Evolutionary conservation across 2,329 filamentous ascomycete species (phyloP).

Genomic region (Cladosporium austrohemisphaericum): DNA sequence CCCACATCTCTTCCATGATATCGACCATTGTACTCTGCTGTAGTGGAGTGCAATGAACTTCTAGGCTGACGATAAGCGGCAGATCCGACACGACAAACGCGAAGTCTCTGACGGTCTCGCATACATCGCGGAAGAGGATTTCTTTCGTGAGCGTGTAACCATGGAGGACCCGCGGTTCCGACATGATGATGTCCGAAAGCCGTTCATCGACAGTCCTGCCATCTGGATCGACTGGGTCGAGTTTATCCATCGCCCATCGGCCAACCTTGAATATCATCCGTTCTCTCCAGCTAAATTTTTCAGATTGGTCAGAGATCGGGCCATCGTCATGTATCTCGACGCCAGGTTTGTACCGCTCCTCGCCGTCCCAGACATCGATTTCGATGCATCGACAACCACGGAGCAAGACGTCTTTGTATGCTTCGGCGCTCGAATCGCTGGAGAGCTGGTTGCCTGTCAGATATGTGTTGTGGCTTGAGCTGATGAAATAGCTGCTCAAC

Average conservation of each 20-base stretch:
- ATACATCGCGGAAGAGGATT: constrained; percentile 82
- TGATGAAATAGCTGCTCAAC: constrained; percentile 70
- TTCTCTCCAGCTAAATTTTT: constrained; percentile 26
- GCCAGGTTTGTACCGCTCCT: constrained; percentile 39
- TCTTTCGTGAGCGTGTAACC: constrained; percentile 76
- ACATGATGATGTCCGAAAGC: constrained; percentile 24
- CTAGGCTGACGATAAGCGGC: constrained; percentile 85
- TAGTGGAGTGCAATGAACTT: constrained; percentile 76
- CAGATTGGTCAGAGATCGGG: constrained; percentile 17
- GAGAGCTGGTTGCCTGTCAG: constrained; percentile 80
- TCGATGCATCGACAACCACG: constrained; percentile 85
- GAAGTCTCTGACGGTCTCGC: constrained; percentile 70
- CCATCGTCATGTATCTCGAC: constrained; percentile 35
- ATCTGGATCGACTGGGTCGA: constrained; percentile 28
- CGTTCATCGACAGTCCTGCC: constrained; percentile 12
- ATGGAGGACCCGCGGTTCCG: constrained; percentile 33
- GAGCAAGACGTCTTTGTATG: constrained; percentile 67
- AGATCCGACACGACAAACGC: constrained; percentile 70
- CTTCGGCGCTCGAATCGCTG: constrained; percentile 70
- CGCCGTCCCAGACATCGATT: constrained; percentile 90
- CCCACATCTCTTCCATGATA: constrained; percentile 90
- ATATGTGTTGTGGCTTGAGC: constrained; percentile 93
- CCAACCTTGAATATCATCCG: constrained; percentile 18
- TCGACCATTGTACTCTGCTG: constrained; percentile 91
- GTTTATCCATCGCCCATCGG: constrained; percentile 2